These are phyloP conservation scores for Claviceps capensis DNA, from an alignment of 2,329 filamentous ascomycete species.

Conservation along the genomic window DNA sequence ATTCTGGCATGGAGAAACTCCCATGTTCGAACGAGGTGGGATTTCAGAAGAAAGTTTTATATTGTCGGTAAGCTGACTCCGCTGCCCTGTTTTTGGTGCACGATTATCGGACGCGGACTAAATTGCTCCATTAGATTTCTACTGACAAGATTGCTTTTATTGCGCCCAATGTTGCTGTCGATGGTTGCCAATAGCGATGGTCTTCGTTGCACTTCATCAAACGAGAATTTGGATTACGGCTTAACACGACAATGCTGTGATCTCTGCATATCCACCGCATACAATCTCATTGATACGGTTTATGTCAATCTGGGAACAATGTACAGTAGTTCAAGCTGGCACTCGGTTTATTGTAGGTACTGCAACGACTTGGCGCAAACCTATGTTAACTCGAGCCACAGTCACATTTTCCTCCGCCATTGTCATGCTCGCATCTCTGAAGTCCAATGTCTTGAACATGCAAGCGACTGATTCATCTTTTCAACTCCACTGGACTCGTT, in stretches of 20 bases:
- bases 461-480: not conserved
- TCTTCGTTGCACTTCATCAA: not conserved
- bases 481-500: constrained; percentile 1
- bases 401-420: constrained; percentile 2
- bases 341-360: constrained; percentile 2
- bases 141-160: not conserved
- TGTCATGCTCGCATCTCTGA: not conserved
- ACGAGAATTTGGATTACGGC: not conserved
- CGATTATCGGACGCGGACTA: not conserved
- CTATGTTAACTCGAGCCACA: not conserved
- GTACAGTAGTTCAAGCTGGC: constrained; percentile 3
- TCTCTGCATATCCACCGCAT: constrained; percentile 1
- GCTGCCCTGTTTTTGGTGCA: not conserved
- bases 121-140: not conserved
- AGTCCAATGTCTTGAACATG: not conserved
- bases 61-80: not conserved
- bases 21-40: not conserved
- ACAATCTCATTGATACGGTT: constrained; percentile 1
- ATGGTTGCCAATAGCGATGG: not conserved
- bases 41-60: constrained; percentile 2
- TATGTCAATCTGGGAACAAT: not conserved
- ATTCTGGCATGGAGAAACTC: not conserved
- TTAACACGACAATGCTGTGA: constrained; percentile 1
- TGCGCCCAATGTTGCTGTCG: not conserved
- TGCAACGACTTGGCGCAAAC: not conserved